phyloP scores from a whole-genome alignment of 345 rosid species.

The Bruguiera sexangula region DNA sequence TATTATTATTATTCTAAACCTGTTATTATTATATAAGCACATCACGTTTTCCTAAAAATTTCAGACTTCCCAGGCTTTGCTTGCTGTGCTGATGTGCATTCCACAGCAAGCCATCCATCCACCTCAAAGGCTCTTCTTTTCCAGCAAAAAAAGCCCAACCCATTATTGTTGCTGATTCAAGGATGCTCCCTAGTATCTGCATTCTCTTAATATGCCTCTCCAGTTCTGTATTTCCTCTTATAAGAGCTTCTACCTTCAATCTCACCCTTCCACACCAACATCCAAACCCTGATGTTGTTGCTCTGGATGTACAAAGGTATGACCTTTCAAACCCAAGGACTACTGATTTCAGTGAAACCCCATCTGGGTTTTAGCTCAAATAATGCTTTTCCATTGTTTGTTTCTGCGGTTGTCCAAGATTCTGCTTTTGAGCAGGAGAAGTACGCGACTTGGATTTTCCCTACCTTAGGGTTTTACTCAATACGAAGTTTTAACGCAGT shows the following conservation, averaged over 20 bases:
- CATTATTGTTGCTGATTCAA: slow-evolving; percentile 20
- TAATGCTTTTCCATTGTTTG: slow-evolving; percentile 6
- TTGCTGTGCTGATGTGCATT: slow-evolving; percentile 12
- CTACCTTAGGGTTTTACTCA: neutral
- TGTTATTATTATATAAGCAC: slow-evolving; percentile 27
- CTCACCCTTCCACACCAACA: slow-evolving; percentile 24
- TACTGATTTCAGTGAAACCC: neutral
- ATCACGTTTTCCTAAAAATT: slow-evolving; percentile 26
- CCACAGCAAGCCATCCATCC: slow-evolving; percentile 10
- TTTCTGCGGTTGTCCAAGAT: slow-evolving; percentile 5
- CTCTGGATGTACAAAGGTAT: slow-evolving; percentile 20
- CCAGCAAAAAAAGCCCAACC: slow-evolving; percentile 6
- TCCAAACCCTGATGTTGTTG: slow-evolving; percentile 23
- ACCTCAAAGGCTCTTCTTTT: slow-evolving; percentile 1
- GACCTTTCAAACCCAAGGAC: neutral
- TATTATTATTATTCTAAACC: slow-evolving; percentile 8
- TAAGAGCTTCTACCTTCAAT: slow-evolving; percentile 14
- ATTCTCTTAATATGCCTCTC: slow-evolving; percentile 32
- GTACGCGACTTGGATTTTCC: neutral
- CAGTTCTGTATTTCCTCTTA: neutral
- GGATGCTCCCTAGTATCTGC: slow-evolving; percentile 37
- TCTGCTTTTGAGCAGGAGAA: neutral
- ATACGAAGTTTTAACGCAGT: neutral
- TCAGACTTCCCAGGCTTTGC: slow-evolving; percentile 18
- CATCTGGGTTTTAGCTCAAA: slow-evolving; percentile 14